Evolutionary conservation across 352 stramenopile genomes (phyloP), one percentile per base, ranked within the genome.

Genomic region (Pythium monospermum): DNA sequence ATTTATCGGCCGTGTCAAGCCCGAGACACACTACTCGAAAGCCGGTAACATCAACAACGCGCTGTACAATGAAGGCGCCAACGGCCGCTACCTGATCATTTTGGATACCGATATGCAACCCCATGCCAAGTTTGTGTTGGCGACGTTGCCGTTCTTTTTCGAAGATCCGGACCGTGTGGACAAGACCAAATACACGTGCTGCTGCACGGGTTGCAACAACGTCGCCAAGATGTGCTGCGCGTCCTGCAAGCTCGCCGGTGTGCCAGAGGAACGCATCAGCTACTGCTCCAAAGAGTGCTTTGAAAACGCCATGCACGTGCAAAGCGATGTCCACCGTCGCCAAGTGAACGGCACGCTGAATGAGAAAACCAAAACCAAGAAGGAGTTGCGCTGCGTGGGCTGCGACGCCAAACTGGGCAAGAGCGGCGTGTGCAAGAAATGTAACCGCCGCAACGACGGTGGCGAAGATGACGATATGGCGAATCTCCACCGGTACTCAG

Each of bases 11-110:
- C 80, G 80, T 67, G 74, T 91, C 19, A 91, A 91, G 71, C 76
- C 80, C 2, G 71, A 86, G 26, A 73, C 68, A 4, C 80, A 94
- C 66, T 89, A 91, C 66, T 87, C 83, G 12, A 94, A 94, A 71
- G 83, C 83, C 16, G 83, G 83, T 25, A 94, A 94, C 68, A 89
- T 94, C 65, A 94, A 94, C 72, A 94, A 94, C 56, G 71, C 61
- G 15, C 64, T 91, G 41, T 89, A 91, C 71, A 91, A 94, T 57
- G 83, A 94, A 55, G 80, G 79, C 19, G 75, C 79, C 15, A 91
- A 75, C 46, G 80, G 83, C 19, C 75, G 77, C 32, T 90, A 91
- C 65, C 46, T 89, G 6, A 71, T 94, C 22, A 90, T 94, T 43
- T 53, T 91, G 3, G 80, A 94, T 64, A 88, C 73, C 16, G 83